Evolutionary conservation across 228 moss, liverwort and hornwort genomes (phyloP), one percentile per base, ranked within the genome.

Genomic region (Sphagnum fallax): DNA sequence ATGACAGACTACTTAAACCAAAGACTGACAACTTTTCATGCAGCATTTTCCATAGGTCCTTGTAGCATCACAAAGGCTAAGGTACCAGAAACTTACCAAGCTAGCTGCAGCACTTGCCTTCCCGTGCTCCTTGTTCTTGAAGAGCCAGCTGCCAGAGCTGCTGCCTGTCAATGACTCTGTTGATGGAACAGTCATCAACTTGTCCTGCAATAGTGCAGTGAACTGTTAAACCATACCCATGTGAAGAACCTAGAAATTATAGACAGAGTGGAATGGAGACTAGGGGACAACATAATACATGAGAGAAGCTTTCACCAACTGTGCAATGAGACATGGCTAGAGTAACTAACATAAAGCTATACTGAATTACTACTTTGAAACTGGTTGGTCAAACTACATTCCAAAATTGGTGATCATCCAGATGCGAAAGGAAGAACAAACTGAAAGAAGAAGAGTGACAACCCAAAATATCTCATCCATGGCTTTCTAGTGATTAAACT

Each of bases 51-150:
- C 32, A 32, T 32, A 1, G 32, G 32, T 32, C 32, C 32, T 32
- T 32, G 32, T 32, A 32, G 32, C 32, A 32, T 32, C 32, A 32
- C 2, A 32, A 32, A 32, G 4, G 55, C 12, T 3, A 12, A 12
- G 55, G 55, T 8, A 12, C 8, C 9, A 55, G 55, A 55, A 55
- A 55, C 55, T 76, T 78, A 96, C 97, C 88, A 98, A 80, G 82
- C 98, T 98, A 60, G 93, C 98, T 65, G 90, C 98, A 5, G 93
- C 98, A 79, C 98, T 98, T 47, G 93, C 92, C 83, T 98, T 98
- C 51, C 93, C 93, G 73, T 98, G 98, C 73, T 98, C 98, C 79
- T 98, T 98, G 73, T 98, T 98, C 76, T 93, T 98, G 57, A 90
- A 94, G 18, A 98, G 79, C 93, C 94, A 98, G 66, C 75, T 92